Conservation (phyloP, 2,329 filamentous ascomycete species). For the Aphanoascus verrucosus region DNA sequence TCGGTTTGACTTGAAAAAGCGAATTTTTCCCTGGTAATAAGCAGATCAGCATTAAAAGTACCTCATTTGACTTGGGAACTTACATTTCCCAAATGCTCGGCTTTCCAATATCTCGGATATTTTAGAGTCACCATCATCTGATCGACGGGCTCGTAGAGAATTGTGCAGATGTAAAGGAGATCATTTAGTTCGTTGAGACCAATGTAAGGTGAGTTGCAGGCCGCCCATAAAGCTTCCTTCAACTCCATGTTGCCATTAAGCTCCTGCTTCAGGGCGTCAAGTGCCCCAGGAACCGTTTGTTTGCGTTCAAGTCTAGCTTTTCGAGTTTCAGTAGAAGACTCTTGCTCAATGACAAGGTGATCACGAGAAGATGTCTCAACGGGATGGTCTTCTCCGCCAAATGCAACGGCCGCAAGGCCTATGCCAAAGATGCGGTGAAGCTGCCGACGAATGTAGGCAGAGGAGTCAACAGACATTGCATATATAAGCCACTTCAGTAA, state of each 20-base stretch:
- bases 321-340: constrained; percentile 42
- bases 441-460: constrained; percentile 46
- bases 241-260: constrained; percentile 41
- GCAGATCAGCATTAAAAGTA: not conserved
- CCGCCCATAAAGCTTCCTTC: constrained; percentile 46
- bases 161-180: constrained; percentile 47
- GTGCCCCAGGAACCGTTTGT: constrained; percentile 48
- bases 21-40: constrained; percentile 30
- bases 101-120: constrained; percentile 49
- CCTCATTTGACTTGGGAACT: constrained; percentile 12
- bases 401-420: constrained; percentile 48
- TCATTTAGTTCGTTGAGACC: constrained; percentile 45
- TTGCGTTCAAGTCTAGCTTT: constrained; percentile 45
- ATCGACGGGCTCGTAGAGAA: constrained; percentile 46
- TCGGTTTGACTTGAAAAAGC: constrained; percentile 32
- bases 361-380: constrained; percentile 25
- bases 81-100: constrained; percentile 44
- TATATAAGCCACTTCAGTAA: constrained; percentile 49
- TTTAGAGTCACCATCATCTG: constrained; percentile 41
- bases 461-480: constrained; percentile 46
- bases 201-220: constrained; percentile 43
- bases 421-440: constrained; percentile 45
- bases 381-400: constrained; percentile 39
- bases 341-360: constrained; percentile 49
- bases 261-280: constrained; percentile 46